These are phyloP conservation scores for Botryotinia calthae DNA, from an alignment of 2,329 filamentous ascomycete genomes.

Conservation along the genomic window DNA sequence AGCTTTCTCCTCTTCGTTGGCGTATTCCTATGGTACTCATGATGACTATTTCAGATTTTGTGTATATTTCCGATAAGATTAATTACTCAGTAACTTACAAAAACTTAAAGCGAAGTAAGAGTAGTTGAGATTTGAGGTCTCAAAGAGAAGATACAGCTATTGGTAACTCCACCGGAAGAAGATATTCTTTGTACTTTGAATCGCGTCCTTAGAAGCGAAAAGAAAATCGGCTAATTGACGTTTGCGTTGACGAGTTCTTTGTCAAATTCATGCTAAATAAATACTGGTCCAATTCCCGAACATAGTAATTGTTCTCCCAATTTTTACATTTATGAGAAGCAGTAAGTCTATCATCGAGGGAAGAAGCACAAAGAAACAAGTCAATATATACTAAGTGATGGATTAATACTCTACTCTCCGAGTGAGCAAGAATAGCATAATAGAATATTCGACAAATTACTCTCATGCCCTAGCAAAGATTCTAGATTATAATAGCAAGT, in stretches of 20 bases:
- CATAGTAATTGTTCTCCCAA: not conserved
- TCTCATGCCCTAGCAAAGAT: not conserved
- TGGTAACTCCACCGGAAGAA: not conserved
- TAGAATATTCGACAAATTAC: not conserved
- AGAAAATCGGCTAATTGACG: not conserved
- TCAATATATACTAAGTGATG: not conserved
- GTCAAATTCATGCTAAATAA: not conserved
- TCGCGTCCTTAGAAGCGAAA: not conserved
- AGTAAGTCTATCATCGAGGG: not conserved
- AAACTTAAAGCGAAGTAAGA: not conserved
- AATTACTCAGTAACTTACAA: not conserved
- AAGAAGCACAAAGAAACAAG: not conserved
- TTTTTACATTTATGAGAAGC: not conserved
- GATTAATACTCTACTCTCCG: not conserved
- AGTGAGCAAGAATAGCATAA: not conserved
- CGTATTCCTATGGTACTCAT: constrained; percentile 3
- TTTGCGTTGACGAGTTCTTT: not conserved
- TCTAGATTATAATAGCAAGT: not conserved
- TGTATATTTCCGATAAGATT: not conserved
- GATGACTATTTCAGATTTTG: not conserved
- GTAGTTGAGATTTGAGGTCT: not conserved
- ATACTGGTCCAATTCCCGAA: not conserved
- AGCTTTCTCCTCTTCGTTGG: too few relatives aligned
- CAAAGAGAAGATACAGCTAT: not conserved
- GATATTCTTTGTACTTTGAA: not conserved